Conservation (phyloP, 257 asterid species). For the Catharanthus roseus region DNA sequence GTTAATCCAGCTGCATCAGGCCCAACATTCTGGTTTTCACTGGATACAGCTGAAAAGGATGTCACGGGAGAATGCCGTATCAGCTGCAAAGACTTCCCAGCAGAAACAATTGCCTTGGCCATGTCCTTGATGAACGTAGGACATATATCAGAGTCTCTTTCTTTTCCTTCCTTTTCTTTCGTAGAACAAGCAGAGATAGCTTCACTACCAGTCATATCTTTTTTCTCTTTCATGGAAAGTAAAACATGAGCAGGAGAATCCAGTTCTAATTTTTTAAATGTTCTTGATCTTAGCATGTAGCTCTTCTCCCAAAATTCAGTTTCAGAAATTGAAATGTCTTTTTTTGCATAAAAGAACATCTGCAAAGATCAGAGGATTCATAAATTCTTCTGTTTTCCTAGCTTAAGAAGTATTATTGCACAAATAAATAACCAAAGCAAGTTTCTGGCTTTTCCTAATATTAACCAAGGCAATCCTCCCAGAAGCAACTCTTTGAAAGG, state of each 20-base stretch:
- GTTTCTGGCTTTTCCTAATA: neutral
- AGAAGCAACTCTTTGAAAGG: neutral
- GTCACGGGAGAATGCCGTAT: slow-evolving; percentile 64
- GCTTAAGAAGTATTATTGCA: neutral
- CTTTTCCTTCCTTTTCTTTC: slow-evolving; percentile 44
- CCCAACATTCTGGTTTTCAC: slow-evolving; percentile 28
- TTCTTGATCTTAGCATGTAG: slow-evolving; percentile 57
- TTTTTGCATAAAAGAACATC: slow-evolving; percentile 86
- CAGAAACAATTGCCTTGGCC: slow-evolving; percentile 80
- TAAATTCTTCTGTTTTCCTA: neutral
- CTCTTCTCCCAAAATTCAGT: slow-evolving; percentile 98
- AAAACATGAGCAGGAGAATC: slow-evolving; percentile 34
- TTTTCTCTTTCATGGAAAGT: slow-evolving; percentile 31
- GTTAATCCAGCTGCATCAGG: slow-evolving; percentile 58
- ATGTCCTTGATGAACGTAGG: slow-evolving; percentile 73
- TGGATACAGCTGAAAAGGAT: slow-evolving; percentile 38
- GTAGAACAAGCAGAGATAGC: slow-evolving; percentile 39
- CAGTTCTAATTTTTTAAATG: slow-evolving; percentile 29
- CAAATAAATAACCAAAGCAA: neutral
- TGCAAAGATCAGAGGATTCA: slow-evolving; percentile 29
- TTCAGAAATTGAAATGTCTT: slow-evolving; percentile 64
- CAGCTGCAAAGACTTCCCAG: slow-evolving; percentile 95
- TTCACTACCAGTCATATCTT: slow-evolving; percentile 39
- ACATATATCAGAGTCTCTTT: slow-evolving; percentile 47
- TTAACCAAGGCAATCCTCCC: neutral